Percentiles rank a stretch among this genome's conserved stretches.
Conservation (phyloP, 2,329 filamentous ascomycete genomes). For the Epichloe baconii region DNA sequence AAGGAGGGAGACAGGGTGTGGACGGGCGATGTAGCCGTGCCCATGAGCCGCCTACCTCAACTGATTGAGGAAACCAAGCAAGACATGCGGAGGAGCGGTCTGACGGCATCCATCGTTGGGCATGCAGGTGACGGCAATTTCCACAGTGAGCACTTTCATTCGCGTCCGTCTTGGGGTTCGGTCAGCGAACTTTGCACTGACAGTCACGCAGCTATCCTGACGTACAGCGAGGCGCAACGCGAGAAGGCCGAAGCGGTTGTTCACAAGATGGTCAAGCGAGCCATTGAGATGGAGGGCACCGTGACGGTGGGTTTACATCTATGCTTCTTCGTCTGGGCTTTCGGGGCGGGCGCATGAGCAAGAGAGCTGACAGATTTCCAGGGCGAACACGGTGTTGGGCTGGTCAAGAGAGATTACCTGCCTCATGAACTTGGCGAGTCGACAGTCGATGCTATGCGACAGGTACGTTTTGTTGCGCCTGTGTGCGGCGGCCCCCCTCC, state of each 20-base stretch:
- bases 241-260: slow-evolving; percentile 56
- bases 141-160: slow-evolving; percentile 33
- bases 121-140: slow-evolving; percentile 74
- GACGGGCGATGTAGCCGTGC: slow-evolving; percentile 80
- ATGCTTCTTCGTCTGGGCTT: slow-evolving; percentile 10
- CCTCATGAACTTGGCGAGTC: slow-evolving; percentile 60
- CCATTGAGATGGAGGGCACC: slow-evolving; percentile 73
- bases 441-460: slow-evolving; percentile 74
- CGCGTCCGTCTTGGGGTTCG: background rate
- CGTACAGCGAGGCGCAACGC: slow-evolving; percentile 54
- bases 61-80: slow-evolving; percentile 62
- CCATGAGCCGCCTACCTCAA: slow-evolving; percentile 58
- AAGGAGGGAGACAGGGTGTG: slow-evolving; percentile 59
- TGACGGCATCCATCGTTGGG: slow-evolving; percentile 45
- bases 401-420: slow-evolving; percentile 77
- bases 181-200: background rate
- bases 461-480: slow-evolving; percentile 33
- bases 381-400: slow-evolving; percentile 73
- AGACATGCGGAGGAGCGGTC: slow-evolving; percentile 28
- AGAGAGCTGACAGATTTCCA: slow-evolving; percentile 13
- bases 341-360: background rate
- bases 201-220: slow-evolving; percentile 32
- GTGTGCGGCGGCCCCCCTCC: background rate
- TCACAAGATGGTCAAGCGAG: slow-evolving; percentile 74
- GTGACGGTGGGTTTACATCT: slow-evolving; percentile 40